Conservation (phyloP, 306 rosid genomes). For the Fragaria vesca region DNA sequence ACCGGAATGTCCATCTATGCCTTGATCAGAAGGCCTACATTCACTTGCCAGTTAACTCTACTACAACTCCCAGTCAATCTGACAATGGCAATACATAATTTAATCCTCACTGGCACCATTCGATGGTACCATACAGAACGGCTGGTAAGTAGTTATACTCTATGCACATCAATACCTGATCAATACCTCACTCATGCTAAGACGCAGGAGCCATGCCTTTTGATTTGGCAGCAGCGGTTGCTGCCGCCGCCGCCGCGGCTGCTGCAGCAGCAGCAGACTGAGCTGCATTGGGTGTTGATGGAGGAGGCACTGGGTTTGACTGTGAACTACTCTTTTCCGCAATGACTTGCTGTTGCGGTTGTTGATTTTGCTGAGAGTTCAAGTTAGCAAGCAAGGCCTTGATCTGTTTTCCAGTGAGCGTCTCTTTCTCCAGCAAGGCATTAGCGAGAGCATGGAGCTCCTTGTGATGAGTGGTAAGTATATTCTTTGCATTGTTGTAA, state of each 20-base stretch:
- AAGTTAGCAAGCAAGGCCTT: conserved; percentile 54
- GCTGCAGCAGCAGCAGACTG: conserved; percentile 69
- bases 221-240: conserved; percentile 73
- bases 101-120: conserved; percentile 35
- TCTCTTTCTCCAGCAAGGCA: conserved; percentile 73
- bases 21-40: conserved; percentile 27
- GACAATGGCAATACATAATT: conserved; percentile 24
- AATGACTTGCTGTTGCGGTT: conserved; percentile 29
- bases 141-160: conserved; percentile 36
- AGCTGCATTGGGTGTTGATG: conserved; percentile 58
- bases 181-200: conserved; percentile 31
- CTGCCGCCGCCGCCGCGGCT: conserved; percentile 59
- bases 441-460: conserved; percentile 87
- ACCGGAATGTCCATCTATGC: conserved; percentile 14
- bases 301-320: conserved; percentile 54
- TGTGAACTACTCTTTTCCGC: conserved; percentile 55
- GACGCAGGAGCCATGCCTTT: conserved; percentile 72
- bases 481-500: conserved; percentile 79
- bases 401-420: conserved; percentile 76
- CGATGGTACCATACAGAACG: conserved; percentile 22
- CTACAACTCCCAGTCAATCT: conserved; percentile 33
- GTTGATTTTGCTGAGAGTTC: conserved; percentile 45
- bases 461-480: conserved; percentile 66
- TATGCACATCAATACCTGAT: conserved; percentile 54
- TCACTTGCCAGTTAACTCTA: conserved; percentile 23